A percentile compares a stretch with the other conserved stretches of the same genome.
Evolutionary conservation across 2,329 filamentous ascomycete genomes (phyloP).

Genomic region (Tolypocladium tropicale): DNA sequence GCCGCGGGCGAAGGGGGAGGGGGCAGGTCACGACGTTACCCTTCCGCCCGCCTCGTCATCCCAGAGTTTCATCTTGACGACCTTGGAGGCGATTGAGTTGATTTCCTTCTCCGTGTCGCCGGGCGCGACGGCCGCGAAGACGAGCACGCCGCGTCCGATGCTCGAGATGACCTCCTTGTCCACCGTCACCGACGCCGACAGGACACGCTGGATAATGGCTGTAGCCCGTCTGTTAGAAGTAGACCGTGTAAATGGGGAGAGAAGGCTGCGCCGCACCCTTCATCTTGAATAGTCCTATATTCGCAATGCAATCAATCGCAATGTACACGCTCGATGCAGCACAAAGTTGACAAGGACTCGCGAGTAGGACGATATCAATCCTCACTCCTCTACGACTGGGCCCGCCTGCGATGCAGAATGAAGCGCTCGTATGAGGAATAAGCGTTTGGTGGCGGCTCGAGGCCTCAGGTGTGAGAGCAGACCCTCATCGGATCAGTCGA

Average conservation of each 20-base stretch:
- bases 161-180: conserved; percentile 83
- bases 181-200: conserved; percentile 91
- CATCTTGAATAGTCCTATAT: background rate
- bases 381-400: background rate
- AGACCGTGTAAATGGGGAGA: background rate
- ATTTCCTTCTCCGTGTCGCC: conserved; percentile 85
- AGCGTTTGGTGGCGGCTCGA: background rate
- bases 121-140: conserved; percentile 84
- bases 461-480: background rate
- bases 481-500: background rate
- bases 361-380: background rate
- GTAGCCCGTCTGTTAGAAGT: conserved; percentile 4
- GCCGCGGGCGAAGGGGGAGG: background rate
- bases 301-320: background rate
- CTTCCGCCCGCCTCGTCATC: conserved; percentile 64
- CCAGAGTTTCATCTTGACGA: conserved; percentile 87
- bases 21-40: conserved; percentile 29
- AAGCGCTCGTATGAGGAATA: background rate
- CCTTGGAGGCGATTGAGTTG: conserved; percentile 71
- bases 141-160: conserved; percentile 81
- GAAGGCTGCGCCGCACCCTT: conserved; percentile 4
- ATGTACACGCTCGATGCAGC: too few species aligned
- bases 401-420: background rate
- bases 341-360: too few species aligned
- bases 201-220: conserved; percentile 90